Evolutionary conservation across 1,284 basidiomycete genomes (phyloP), one percentile per base, ranked within the genome.

Genomic region (Trichosporon faecale): DNA sequence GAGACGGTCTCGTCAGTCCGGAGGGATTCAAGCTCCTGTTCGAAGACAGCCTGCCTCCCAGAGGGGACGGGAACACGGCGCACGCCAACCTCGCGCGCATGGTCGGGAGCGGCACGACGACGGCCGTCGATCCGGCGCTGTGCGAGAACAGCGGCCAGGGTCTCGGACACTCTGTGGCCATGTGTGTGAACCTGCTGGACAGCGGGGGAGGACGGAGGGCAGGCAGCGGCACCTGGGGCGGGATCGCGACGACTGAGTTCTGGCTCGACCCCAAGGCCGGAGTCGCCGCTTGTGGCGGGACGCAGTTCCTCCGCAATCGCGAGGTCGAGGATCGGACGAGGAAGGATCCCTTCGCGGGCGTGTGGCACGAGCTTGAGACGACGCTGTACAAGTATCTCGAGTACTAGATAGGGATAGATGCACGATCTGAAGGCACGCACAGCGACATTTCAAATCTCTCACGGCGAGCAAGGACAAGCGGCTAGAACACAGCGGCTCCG

Each of bases 251-350:
- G 64, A 78, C 78, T 0, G 44, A 72, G 65, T 77, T 72, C 69
- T 79, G 78, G 77, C 46, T 79, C 23, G 79, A 79, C 68, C 79
- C 79, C 3, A 66, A 35, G 11, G 68, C 69, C 1, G 76, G 76
- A 2, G 66, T 80, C 23, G 75, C 46, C 11, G 67, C 57, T 2
- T 61, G 57, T 29, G 57, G 57, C 27, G 57, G 57, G 3, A 61
- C 57, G 27, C 57, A 61, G 57, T 61, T 33, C 29, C 29, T 61
- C 7, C 27, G 57, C 2, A 61, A 61, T 18, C 57, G 57, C 16
- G 57, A 61, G 57, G 12, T 7, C 3, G 57, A 33, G 57, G 29
- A 61, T 14, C 6, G 29, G 31, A 31, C 6, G 2, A 16, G 33
- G 57, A 61, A 61, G 31, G 57, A 61, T 11, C 57, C 57, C 16